These are phyloP conservation scores for Cercospora berteroae DNA, from an alignment of 2,329 filamentous ascomycete species.

Conservation along the genomic window DNA sequence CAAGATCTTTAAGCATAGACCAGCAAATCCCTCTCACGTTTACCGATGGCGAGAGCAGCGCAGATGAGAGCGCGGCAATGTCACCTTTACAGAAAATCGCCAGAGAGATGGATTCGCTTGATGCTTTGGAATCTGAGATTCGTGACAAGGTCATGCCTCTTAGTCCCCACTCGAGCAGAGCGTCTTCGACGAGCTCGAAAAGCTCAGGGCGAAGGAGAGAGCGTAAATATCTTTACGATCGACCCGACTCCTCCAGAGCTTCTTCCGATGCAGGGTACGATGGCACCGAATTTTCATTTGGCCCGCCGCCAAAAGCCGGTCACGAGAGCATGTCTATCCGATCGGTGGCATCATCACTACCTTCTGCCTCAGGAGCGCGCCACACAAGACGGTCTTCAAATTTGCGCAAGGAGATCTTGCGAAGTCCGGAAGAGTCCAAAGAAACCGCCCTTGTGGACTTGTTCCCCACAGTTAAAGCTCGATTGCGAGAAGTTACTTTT, in stretches of 20 bases:
- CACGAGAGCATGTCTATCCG: conserved; percentile 44
- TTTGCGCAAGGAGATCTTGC: conserved; percentile 74
- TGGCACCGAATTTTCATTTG: conserved; percentile 42
- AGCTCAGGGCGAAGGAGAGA: conserved; percentile 48
- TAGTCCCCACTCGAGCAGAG: conserved; percentile 66
- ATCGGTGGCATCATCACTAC: conserved; percentile 50
- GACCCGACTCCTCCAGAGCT: conserved; percentile 40
- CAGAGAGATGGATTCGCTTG: conserved; percentile 65
- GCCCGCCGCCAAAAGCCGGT: conserved; percentile 29
- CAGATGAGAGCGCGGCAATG: conserved; percentile 60
- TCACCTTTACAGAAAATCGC: conserved; percentile 74
- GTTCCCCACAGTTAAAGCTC: conserved; percentile 79
- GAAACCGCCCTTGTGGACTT: conserved; percentile 65
- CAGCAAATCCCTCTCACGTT: conserved; percentile 36
- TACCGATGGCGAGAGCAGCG: conserved; percentile 66
- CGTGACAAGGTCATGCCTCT: conserved; percentile 62
- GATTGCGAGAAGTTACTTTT: conserved; percentile 80
- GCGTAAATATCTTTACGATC: conserved; percentile 48
- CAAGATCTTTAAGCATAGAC: conserved; percentile 23
- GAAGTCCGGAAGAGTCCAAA: conserved; percentile 68
- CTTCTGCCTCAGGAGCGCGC: conserved; percentile 15
- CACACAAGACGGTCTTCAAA: conserved; percentile 58
- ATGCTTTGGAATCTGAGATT: conserved; percentile 52
- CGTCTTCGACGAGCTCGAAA: conserved; percentile 60
- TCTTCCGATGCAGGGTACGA: conserved; percentile 36